Base-by-base conservation (phyloP, 129 eudicot genomes). In the Flaveria linearis region DNA sequence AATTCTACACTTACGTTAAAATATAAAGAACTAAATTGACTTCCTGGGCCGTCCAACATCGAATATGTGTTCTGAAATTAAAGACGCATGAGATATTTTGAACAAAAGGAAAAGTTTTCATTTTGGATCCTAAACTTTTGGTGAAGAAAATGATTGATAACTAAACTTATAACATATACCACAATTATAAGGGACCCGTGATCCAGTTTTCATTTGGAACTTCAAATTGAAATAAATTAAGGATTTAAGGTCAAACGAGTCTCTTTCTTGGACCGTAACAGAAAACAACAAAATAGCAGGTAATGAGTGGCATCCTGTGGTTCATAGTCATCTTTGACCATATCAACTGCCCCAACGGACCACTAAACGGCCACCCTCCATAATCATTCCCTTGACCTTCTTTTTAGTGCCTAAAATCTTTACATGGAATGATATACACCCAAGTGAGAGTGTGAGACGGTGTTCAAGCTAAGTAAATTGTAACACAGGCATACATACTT, bases 261-360 rank as follows among this genome's bases (percentile, higher is more conserved):
- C 76, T 18, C 80, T 74, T 67, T 80, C 76, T 67, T 56, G 30
- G 53, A 74, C 75, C 80, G 33, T 45, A 46, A 30, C 26, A 56
- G 50, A 45, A 67, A 60, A 58, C 28, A 73, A 80, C 80, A 74
- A 74, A 67, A 80, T 56, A 80, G 76, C 84, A 57, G 84, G 80
- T 66, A 74, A 80, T 45, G 41, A 55, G 30, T 28, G 55, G 22
- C 16, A 60, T 55, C 60, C 18, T 65, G 62, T 51, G 41, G 74
- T 43, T 80, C 69, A 68, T 74, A 12, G 52, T 42, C 80, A 80
- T 67, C 69, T 28, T 30, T 26, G 69, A 66, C 75, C 80, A 18
- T 41, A 74, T 66, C 42, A 47, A 28, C 79, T 51, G 45, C 63
- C 42, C 36, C 17, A 39, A 55, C 56, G 75, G 83, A 55, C 75